Evolutionary conservation across 129 eudicot genomes (phyloP), one percentile per base, ranked within the genome.

Genomic region (Flaveria ramosissima): DNA sequence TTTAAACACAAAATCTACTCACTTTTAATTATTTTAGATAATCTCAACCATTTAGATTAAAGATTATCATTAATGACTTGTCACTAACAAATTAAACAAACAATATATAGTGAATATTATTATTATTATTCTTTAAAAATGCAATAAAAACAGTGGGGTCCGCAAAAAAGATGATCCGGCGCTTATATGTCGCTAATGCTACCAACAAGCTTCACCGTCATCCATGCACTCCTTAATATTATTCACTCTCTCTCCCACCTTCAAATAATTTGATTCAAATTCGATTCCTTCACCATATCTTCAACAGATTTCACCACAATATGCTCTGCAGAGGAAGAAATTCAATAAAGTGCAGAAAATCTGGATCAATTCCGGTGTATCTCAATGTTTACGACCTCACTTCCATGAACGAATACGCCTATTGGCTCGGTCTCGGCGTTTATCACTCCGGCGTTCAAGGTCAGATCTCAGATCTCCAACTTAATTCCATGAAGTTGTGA

Each of bases 381-480:
- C 87, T 92, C 0, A 92, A 92, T 71, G 98, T 92, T 0, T 92
- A 92, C 27, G 98, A 92, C 82, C 89, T 92, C 45, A 89, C 93
- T 51, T 70, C 98, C 48, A 80, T 89, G n/a, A 92, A 92, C 57
- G 94, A 92, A 48, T 92, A 88, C 21, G 94, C 96, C 55, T 92
- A 92, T 32, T 92, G 98, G 98, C 68, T 92, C 15, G 96, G 98
- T 27, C 94, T 92, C 11, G 98, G 98, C 5, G 96, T 82, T 46
- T 90, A 92, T 71, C 98, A 92, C 69, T 92, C 96, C 14, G 96
- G 98, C 32, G 92, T 92, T 56, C 89, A 92, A 90, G 98, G 96
- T 92, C n/a, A 24, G 77, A 16, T 79, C 21, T 63, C 17, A 2
- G 27, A 7, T 36, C 41, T 5, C 41, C 41, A 36, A 6, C 41